Percentiles rank a stretch among this genome's conserved stretches.
phyloP scores from a whole-genome alignment of 2,329 filamentous ascomycete genomes.

The Magnaporthiopsis incrustans region DNA sequence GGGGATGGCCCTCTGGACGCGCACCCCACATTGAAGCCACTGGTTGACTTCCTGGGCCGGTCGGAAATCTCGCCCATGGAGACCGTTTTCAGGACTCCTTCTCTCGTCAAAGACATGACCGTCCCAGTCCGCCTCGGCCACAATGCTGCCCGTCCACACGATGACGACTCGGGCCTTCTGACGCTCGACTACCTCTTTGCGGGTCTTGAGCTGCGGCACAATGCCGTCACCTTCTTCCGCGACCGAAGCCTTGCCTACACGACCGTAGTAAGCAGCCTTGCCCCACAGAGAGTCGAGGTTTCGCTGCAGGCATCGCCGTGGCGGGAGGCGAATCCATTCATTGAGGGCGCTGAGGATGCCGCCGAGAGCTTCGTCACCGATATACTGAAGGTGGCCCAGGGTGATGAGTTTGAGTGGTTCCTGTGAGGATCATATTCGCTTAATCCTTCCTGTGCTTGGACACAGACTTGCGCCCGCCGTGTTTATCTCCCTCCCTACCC shows the following conservation, averaged over 20 bases:
- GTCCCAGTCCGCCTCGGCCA: constrained; percentile 16
- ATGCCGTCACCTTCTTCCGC: constrained; percentile 31
- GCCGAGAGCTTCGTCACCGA: background rate
- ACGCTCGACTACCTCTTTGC: constrained; percentile 34
- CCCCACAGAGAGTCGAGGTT: constrained; percentile 14
- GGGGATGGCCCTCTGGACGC: constrained; percentile 8
- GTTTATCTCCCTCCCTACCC: background rate
- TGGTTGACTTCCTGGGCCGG: constrained; percentile 35
- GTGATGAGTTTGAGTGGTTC: background rate
- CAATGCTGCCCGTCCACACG: background rate
- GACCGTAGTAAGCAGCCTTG: constrained; percentile 41
- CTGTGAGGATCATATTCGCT: background rate
- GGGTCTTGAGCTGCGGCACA: constrained; percentile 44
- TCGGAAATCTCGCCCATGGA: constrained; percentile 37
- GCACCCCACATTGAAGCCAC: constrained; percentile 20
- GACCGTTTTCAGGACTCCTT: constrained; percentile 43
- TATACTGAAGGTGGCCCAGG: background rate
- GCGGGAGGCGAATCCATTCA: background rate
- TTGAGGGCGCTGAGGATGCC: background rate
- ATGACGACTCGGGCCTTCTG: constrained; percentile 8
- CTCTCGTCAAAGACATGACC: constrained; percentile 15
- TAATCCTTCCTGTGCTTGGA: background rate
- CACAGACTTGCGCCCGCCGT: background rate
- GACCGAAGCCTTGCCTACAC: constrained; percentile 42
- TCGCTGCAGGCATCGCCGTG: background rate